A percentile compares a stretch with the other conserved stretches of the same genome.
These are phyloP conservation scores for Colletotrichum sp. DNA, from an alignment of 2,329 filamentous ascomycete genomes.

Conservation along the genomic window DNA sequence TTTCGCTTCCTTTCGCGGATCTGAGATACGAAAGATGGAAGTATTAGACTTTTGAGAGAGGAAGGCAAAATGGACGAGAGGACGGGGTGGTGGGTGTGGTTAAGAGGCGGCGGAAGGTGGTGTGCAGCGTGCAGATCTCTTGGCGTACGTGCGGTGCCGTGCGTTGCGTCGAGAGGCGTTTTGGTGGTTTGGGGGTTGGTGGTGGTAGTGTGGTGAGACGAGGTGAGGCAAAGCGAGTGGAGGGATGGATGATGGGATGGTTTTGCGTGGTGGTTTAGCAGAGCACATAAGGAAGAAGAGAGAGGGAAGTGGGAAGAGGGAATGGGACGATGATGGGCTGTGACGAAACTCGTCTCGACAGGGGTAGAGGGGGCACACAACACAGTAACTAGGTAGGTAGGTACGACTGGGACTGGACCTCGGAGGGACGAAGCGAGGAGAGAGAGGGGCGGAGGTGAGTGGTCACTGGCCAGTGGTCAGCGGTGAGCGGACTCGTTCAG, in stretches of 20 bases:
- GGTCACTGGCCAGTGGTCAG: neutral
- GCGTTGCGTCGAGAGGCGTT: neutral
- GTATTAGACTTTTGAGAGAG: neutral
- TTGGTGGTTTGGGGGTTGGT: neutral
- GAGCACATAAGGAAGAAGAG: neutral
- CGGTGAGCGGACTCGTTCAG: neutral
- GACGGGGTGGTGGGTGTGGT: neutral
- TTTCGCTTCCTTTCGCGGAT: neutral
- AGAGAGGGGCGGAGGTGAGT: neutral
- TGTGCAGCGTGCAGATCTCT: conserved; percentile 1
- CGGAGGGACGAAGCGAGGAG: neutral
- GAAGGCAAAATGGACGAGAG: neutral
- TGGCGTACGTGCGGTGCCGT: conserved; percentile 9
- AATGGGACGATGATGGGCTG: conserved; percentile 20
- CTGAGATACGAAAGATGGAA: neutral
- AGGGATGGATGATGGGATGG: neutral
- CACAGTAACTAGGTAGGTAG: too few species aligned
- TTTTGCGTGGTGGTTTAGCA: neutral
- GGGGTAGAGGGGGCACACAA: neutral
- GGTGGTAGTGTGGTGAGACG: neutral
- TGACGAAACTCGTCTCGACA: conserved; percentile 21
- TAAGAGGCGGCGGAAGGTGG: neutral
- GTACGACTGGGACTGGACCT: neutral
- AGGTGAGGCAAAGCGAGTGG: neutral
- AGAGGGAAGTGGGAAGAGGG: neutral